A percentile compares a stretch with the other conserved stretches of the same genome.
phyloP scores from a whole-genome alignment of 202 grass and related monocot genomes.

The Elaeis oleifera region DNA sequence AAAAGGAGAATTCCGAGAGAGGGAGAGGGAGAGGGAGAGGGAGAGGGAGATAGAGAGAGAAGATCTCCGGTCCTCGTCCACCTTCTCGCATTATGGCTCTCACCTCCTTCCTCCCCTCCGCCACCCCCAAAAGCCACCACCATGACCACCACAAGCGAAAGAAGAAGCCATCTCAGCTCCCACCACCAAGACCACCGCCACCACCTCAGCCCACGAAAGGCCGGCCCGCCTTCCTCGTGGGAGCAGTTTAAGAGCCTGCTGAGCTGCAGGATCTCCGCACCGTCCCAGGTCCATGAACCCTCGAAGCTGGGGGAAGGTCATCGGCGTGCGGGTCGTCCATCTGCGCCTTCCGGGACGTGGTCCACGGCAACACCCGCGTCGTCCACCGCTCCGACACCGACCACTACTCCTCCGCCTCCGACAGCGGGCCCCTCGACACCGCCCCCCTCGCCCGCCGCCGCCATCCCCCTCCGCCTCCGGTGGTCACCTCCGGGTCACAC shows the following conservation, averaged over 20 bases:
- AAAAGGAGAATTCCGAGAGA: too few relatives aligned
- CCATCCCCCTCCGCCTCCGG: background rate
- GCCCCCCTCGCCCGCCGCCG: constrained; percentile 22
- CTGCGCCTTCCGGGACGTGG: constrained; percentile 73
- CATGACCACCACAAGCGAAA: background rate
- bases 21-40: too few relatives aligned
- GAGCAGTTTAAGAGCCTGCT: constrained; percentile 81
- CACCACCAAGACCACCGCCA: background rate
- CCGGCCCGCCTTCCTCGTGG: constrained; percentile 37
- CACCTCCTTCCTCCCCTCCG: constrained; percentile 7
- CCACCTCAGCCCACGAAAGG: background rate
- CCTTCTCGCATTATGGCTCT: background rate
- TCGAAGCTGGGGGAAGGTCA: constrained; percentile 6
- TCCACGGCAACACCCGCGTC: constrained; percentile 40
- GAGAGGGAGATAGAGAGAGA: too few relatives aligned
- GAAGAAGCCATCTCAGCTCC: too few relatives aligned
- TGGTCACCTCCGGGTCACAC: constrained; percentile 3
- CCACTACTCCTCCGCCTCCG: constrained; percentile 30
- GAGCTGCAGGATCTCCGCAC: constrained; percentile 62
- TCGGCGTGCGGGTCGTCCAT: constrained; percentile 39
- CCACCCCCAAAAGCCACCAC: background rate
- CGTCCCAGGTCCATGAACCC: constrained; percentile 36
- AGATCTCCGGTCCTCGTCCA: background rate
- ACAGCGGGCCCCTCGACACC: constrained; percentile 16
- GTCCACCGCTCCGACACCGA: constrained; percentile 46